Base-by-base conservation (phyloP, 176 grass and related monocot species). In the Cocos nucifera region DNA sequence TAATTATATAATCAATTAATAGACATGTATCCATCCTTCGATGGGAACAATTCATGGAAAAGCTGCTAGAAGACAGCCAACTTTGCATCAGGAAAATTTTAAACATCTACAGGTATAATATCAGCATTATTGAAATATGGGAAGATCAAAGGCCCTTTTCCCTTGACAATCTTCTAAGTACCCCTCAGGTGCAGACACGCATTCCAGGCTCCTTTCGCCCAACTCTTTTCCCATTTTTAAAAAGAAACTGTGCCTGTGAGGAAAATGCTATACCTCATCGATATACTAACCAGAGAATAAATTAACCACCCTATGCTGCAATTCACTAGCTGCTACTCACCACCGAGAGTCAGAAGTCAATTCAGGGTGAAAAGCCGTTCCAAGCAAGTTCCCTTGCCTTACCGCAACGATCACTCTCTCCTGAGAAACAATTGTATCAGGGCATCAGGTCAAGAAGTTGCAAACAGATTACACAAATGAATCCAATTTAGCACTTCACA, bases 331-430 rank as follows among this genome's bases (percentile, higher is more conserved):
- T 9, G 19, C 14, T 6, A 6, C 58, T 85, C 63, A 97, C 92
- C 92, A 97, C 85, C 92, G 83, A 20, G 78, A 85, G 22, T 97
- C 92, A 39, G 87, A 91, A 59, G 92, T 97, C 59, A 97, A 73
- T 59, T 97, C 92, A 66, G 92, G 87, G 54, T 97, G 92, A 63
- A 97, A 97, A 49, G 87, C 87, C n/a, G 93, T 98, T 21, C 76
- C 93, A 0, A 98, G 88, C 57, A 98, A 80, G 68, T 89, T 86
- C 62, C 84, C 67, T 77, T 98, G 93, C 53, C 83, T 73, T 52
- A 98, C 85, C 51, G 93, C 93, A 59, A 92, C 93, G 64, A 92
- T 86, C 28, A 98, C 88, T 0, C 73, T 62, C 19, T 98, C 88
- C 19, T 76, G 78, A 3, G 76, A 80, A 66, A 82, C 90, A 61